phyloP scores from a whole-genome alignment of 768 basidiomycete genomes.

The Xerocomus potaroensis region DNA sequence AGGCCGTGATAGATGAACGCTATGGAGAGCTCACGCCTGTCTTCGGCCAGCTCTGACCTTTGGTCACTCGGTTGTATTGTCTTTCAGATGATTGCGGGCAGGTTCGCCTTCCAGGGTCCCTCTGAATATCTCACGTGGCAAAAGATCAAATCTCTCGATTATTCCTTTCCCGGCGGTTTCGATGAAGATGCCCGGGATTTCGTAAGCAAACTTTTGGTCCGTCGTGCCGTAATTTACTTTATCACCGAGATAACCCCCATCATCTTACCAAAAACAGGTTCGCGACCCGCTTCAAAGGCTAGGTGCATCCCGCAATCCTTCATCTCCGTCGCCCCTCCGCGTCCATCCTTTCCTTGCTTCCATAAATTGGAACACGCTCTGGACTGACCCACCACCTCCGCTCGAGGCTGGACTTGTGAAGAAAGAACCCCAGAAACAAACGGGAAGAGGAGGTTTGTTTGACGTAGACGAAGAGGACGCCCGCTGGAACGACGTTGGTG shows the following conservation, averaged over 20 bases:
- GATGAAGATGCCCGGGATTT: constrained; percentile 79
- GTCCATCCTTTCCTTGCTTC: constrained; percentile 57
- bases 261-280: constrained; percentile 39
- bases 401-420: constrained; percentile 57
- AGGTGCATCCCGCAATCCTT: constrained; percentile 43
- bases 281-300: constrained; percentile 56
- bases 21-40: not conserved
- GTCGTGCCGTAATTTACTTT: not conserved
- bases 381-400: constrained; percentile 57
- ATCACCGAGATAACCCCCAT: not conserved
- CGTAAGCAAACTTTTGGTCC: constrained; percentile 70
- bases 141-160: constrained; percentile 86
- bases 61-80: constrained; percentile 96
- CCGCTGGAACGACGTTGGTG: constrained; percentile 51
- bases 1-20: not conserved
- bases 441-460: not conserved
- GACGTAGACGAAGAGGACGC: constrained; percentile 29
- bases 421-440: constrained; percentile 34
- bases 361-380: constrained; percentile 60
- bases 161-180: constrained; percentile 82
- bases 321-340: constrained; percentile 46
- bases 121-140: constrained; percentile 96
- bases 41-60: constrained; percentile 67
- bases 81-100: constrained; percentile 89
- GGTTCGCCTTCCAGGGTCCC: constrained; percentile 85